Conservation (phyloP, 139 green algal species). For the Picochlorum sp. region DNA sequence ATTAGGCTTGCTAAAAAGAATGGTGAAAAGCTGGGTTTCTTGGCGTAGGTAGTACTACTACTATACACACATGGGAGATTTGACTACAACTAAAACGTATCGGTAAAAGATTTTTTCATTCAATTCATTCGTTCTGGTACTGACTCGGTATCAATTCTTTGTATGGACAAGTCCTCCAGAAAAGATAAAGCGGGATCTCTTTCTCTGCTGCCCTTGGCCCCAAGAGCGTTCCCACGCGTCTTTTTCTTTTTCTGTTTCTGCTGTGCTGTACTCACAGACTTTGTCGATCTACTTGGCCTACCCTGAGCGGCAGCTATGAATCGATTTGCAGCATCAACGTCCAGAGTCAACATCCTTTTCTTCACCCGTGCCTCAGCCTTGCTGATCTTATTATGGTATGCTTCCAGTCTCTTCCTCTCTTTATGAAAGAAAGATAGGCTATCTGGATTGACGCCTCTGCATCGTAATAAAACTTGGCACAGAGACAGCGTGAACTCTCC, state of each 20-base stretch:
- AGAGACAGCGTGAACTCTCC: no score
- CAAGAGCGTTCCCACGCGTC: no score
- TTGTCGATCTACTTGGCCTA: no score
- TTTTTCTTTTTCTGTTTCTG: no score
- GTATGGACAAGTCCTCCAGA: background rate
- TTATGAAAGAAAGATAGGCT: background rate
- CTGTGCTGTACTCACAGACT: no score
- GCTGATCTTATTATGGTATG: constrained; percentile 43
- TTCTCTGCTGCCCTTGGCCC: no score
- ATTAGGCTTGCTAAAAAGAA: constrained; percentile 98
- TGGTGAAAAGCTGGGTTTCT: constrained; percentile 92
- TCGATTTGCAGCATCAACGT: constrained; percentile 45
- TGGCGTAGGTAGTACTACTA: constrained; percentile 48
- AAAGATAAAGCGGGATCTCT: background rate
- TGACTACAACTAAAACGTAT: background rate
- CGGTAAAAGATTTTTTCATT: background rate
- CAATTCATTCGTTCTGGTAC: background rate
- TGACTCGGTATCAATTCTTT: background rate
- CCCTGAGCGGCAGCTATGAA: constrained; percentile 43
- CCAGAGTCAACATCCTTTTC: constrained; percentile 16
- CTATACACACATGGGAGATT: background rate
- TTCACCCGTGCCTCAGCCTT: constrained; percentile 22
- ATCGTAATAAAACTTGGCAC: no score
- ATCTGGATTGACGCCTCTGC: no score
- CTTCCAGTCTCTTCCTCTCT: constrained; percentile 32